Percentiles rank a stretch among this genome's conserved stretches.
These are phyloP conservation scores for Erythrophleum fordii DNA, from an alignment of 306 rosid species.

Conservation along the genomic window DNA sequence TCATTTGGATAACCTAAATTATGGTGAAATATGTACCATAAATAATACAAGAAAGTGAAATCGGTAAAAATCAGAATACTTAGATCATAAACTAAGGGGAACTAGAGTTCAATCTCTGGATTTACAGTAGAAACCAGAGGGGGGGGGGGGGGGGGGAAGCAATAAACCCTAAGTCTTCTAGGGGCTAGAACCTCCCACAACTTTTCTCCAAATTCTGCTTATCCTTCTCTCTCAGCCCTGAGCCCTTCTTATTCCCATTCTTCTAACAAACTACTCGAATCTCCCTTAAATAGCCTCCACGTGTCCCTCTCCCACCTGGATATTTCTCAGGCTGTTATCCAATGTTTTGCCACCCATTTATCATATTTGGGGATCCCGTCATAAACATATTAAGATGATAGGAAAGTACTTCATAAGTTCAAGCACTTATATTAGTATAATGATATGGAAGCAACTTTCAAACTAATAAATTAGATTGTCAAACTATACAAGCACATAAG, in stretches of 20 bases:
- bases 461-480: not conserved
- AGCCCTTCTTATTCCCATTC: not conserved
- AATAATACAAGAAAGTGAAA: slow-evolving; percentile 24
- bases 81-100: not conserved
- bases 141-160: not conserved
- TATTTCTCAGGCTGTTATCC: not conserved
- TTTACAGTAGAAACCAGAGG: not conserved
- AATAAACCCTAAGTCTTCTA: not conserved
- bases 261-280: not conserved
- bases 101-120: not conserved
- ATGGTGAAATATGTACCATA: slow-evolving; percentile 20
- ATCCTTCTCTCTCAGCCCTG: not conserved
- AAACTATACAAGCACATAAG: not conserved
- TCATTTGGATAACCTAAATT: slow-evolving; percentile 86
- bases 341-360: not conserved
- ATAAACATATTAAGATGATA: not conserved
- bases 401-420: slow-evolving; percentile 8
- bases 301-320: not conserved
- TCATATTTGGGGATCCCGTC: not conserved
- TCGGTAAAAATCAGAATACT: not conserved
- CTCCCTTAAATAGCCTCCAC: not conserved
- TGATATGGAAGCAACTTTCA: slow-evolving; percentile 14
- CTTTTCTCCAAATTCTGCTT: not conserved
- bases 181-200: not conserved
- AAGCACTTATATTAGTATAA: slow-evolving; percentile 15